These are phyloP conservation scores for Ophiosphaerella herpotricha DNA, from an alignment of 2,329 filamentous ascomycete genomes.

Conservation along the genomic window DNA sequence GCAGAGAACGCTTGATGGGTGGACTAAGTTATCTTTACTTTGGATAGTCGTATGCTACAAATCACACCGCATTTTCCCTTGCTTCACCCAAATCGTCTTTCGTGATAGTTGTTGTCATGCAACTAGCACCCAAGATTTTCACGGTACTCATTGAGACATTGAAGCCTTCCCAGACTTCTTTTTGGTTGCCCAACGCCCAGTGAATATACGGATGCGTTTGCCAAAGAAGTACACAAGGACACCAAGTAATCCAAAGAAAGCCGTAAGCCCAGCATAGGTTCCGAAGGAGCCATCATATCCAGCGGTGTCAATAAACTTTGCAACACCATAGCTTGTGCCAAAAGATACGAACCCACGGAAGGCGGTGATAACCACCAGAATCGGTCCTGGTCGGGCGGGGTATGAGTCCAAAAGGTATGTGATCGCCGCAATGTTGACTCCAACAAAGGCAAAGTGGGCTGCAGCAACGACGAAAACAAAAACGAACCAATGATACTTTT, in stretches of 20 bases:
- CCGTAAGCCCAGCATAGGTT: constrained; percentile 37
- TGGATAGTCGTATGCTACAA: too few species aligned
- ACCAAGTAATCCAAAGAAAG: constrained; percentile 33
- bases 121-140: not conserved
- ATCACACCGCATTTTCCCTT: too few species aligned
- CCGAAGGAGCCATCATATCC: constrained; percentile 43
- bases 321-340: constrained; percentile 48
- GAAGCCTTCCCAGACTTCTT: constrained; percentile 12
- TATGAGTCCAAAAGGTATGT: constrained; percentile 54
- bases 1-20: too few species aligned
- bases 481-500: constrained; percentile 43
- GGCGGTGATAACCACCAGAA: constrained; percentile 54
- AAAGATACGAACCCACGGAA: constrained; percentile 54
- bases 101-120: not conserved
- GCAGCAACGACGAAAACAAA: constrained; percentile 35
- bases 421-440: constrained; percentile 52
- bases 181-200: constrained; percentile 32
- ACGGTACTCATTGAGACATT: constrained; percentile 12
- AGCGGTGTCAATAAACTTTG: constrained; percentile 34
- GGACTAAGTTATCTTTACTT: too few species aligned
- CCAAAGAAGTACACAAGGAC: constrained; percentile 37
- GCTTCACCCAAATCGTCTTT: too few species aligned
- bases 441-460: constrained; percentile 47
- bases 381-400: constrained; percentile 48
- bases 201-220: constrained; percentile 38